Evolutionary conservation across 768 basidiomycete species (phyloP).

Genomic region (Favolaschia claudopus): DNA sequence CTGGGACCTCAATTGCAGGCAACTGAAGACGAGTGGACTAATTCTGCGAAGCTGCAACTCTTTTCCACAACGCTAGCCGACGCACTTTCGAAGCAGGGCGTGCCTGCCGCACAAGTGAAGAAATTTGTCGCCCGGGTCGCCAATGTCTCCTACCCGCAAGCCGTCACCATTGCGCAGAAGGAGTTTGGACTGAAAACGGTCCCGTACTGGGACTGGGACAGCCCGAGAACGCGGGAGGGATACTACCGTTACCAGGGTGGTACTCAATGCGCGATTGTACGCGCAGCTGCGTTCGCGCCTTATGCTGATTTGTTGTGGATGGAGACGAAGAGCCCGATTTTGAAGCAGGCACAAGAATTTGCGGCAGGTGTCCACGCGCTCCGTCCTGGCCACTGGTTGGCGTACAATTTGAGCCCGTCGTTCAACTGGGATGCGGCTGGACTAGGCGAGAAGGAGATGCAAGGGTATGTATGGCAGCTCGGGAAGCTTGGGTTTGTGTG

Average conservation of each 20-base stretch:
- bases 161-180: constrained; percentile 77
- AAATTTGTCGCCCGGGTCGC: constrained; percentile 71
- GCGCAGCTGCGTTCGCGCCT: constrained; percentile 91
- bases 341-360: constrained; percentile 92
- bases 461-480: constrained; percentile 89
- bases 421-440: constrained; percentile 97
- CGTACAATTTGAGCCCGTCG: constrained; percentile 94
- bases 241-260: constrained; percentile 98
- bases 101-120: constrained; percentile 54
- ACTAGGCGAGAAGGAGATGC: constrained; percentile 84
- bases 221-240: constrained; percentile 93
- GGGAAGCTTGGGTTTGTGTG: constrained; percentile 97
- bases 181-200: constrained; percentile 76
- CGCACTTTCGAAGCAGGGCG: constrained; percentile 69
- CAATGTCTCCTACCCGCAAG: constrained; percentile 72
- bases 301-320: constrained; percentile 94
- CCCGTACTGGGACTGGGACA: constrained; percentile 96
- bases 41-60: constrained; percentile 77
- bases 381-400: constrained; percentile 91
- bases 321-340: constrained; percentile 96
- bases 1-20: constrained; percentile 82
- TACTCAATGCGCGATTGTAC: constrained; percentile 92
- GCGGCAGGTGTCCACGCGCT: constrained; percentile 84
- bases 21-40: constrained; percentile 89
- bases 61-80: constrained; percentile 77